phyloP scores from a whole-genome alignment of 139 green algal species.

The Chlorella sp. region DNA sequence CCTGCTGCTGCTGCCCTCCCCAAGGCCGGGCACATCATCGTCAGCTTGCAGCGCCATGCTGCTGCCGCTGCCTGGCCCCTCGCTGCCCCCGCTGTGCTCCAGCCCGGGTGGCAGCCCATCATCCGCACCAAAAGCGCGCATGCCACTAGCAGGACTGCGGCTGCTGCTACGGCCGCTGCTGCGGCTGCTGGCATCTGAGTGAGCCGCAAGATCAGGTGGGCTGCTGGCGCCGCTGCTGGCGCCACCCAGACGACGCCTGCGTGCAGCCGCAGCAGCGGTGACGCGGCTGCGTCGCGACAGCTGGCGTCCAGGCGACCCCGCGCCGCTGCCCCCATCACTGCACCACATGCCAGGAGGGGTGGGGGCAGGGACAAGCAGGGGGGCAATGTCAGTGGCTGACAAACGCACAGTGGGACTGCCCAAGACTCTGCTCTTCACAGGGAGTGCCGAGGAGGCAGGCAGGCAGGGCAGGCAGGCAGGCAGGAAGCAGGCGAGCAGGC shows the following conservation, averaged over 20 bases:
- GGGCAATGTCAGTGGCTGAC: too few species aligned
- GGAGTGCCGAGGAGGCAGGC: neutral
- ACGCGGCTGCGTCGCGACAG: neutral
- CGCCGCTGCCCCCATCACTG: neutral
- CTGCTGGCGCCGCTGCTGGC: conserved; percentile 4
- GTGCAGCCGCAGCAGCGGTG: neutral
- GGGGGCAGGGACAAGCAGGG: neutral
- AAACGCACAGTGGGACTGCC: neutral
- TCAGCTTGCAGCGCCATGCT: too few species aligned
- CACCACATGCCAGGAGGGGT: neutral
- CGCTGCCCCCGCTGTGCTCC: too few species aligned
- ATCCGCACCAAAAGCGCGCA: too few species aligned
- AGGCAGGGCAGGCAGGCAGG: too few species aligned
- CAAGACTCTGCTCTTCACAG: neutral
- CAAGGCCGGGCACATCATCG: too few species aligned
- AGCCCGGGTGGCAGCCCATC: neutral
- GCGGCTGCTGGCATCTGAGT: neutral
- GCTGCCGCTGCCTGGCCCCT: neutral
- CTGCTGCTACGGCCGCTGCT: neutral
- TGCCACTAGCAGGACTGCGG: neutral
- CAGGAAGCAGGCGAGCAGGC: too few species aligned
- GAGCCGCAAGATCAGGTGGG: neutral
- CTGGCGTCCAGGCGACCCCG: neutral
- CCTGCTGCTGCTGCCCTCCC: neutral
- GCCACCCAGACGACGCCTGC: neutral